Evolutionary conservation across 768 basidiomycete genomes (phyloP).

Genomic region (Tylopilus intermedius): DNA sequence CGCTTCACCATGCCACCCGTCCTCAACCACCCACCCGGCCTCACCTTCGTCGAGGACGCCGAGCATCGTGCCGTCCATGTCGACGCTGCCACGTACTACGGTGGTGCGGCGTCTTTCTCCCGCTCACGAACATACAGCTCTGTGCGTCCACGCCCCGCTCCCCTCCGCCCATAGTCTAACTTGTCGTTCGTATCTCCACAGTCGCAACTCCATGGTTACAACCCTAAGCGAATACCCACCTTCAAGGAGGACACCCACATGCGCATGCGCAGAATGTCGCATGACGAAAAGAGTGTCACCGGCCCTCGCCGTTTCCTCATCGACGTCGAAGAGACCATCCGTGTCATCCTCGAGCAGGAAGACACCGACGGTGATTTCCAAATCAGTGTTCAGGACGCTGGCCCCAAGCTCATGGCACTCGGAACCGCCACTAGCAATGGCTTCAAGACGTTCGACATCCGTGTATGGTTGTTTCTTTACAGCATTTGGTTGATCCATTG

Average conservation of each 20-base stretch:
- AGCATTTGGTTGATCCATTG: conserved; percentile 5
- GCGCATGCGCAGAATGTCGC: conserved; percentile 77
- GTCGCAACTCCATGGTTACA: conserved; percentile 71
- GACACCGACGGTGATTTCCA: conserved; percentile 97
- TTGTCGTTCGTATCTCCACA: conserved; percentile 27
- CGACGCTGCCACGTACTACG: conserved; percentile 81
- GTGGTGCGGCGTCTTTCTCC: conserved; percentile 69
- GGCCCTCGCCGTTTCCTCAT: conserved; percentile 88
- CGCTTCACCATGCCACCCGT: conserved; percentile 54
- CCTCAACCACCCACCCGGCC: conserved; percentile 57
- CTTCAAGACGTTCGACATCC: conserved; percentile 95
- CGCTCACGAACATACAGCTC: conserved; percentile 86
- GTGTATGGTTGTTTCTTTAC: conserved; percentile 45
- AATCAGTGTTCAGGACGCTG: conserved; percentile 93
- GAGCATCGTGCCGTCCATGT: conserved; percentile 45
- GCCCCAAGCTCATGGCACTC: conserved; percentile 92
- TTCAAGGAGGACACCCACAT: conserved; percentile 76
- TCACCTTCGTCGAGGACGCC: conserved; percentile 63
- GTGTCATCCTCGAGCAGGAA: conserved; percentile 93
- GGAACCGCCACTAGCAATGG: conserved; percentile 97
- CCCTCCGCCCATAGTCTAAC: conserved; percentile 8
- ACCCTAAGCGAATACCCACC: conserved; percentile 62
- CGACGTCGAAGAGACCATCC: conserved; percentile 97
- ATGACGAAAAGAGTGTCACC: conserved; percentile 82
- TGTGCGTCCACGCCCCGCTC: conserved; percentile 40